A percentile compares a stretch with the other conserved stretches of the same genome.
phyloP scores from a whole-genome alignment of 306 rosid genomes.

The Astragalus glycyphyllos region DNA sequence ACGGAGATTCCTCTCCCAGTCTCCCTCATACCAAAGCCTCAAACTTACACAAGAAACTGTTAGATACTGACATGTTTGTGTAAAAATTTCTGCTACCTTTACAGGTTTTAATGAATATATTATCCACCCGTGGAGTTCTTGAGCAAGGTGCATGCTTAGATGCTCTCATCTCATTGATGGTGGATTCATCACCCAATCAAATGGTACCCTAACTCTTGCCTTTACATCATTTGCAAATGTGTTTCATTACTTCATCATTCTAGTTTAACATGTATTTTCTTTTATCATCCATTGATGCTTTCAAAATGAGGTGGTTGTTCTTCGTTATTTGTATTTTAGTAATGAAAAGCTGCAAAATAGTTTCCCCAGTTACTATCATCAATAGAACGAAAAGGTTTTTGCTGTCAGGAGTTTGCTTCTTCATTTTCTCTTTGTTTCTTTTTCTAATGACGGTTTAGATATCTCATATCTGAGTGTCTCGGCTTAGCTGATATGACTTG shows the following conservation, averaged over 20 bases:
- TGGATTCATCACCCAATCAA: conserved; percentile 91
- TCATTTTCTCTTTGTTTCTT: background rate
- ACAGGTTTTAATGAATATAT: conserved; percentile 85
- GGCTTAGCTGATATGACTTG: conserved; percentile 29
- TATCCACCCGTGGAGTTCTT: conserved; percentile 76
- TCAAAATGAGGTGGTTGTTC: conserved; percentile 15
- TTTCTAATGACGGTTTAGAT: background rate
- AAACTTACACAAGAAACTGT: conserved; percentile 1
- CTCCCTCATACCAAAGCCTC: background rate
- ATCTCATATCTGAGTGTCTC: conserved; percentile 27
- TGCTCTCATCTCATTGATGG: conserved; percentile 83
- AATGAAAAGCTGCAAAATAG: conserved; percentile 17
- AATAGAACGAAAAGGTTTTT: conserved; percentile 17
- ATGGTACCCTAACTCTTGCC: conserved; percentile 57
- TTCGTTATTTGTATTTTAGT: conserved; percentile 9
- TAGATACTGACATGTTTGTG: background rate
- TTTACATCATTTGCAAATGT: conserved; percentile 8
- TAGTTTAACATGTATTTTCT: conserved; percentile 20
- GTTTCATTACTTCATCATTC: conserved; percentile 9
- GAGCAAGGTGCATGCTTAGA: conserved; percentile 94
- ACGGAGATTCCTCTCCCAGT: conserved; percentile 2
- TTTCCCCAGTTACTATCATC: conserved; percentile 24
- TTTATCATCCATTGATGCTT: conserved; percentile 22
- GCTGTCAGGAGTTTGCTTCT: background rate
- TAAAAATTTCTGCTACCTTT: conserved; percentile 33